A percentile compares a stretch with the other conserved stretches of the same genome.
phyloP scores from a whole-genome alignment of 108 stramenopile genomes.

The Nitzschia putrida region DNA sequence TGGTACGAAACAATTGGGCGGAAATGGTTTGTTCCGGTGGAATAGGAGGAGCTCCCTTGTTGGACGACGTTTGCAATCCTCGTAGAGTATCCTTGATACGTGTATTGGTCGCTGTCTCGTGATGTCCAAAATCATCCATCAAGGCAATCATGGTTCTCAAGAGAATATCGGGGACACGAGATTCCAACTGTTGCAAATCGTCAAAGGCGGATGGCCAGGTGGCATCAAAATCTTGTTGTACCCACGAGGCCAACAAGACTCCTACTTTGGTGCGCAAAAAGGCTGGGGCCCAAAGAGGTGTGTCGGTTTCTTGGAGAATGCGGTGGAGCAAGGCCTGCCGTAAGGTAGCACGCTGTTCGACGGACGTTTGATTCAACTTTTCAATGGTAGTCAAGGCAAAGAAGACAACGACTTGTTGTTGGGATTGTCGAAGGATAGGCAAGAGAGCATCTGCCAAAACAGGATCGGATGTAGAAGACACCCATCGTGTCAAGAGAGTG shows the following conservation, averaged over 20 bases:
- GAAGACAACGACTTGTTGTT: slow-evolving; percentile 42
- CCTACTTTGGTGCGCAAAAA: slow-evolving; percentile 60
- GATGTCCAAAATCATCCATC: slow-evolving; percentile 39
- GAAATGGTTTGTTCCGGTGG: slow-evolving; percentile 46
- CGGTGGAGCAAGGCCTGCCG: slow-evolving; percentile 22
- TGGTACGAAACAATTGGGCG: slow-evolving; percentile 41
- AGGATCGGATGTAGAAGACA: slow-evolving; percentile 13
- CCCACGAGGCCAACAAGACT: slow-evolving; percentile 53
- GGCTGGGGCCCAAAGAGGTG: slow-evolving; percentile 33
- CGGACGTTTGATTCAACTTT: slow-evolving; percentile 18
- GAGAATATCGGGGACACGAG: slow-evolving; percentile 28
- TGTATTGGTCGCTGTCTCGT: slow-evolving; percentile 31
- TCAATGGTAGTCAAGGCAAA: slow-evolving; percentile 54
- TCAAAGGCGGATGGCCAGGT: slow-evolving; percentile 51
- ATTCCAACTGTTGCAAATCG: slow-evolving; percentile 39
- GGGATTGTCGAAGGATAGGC: slow-evolving; percentile 12
- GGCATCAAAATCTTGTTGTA: slow-evolving; percentile 45
- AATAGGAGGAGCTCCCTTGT: background rate
- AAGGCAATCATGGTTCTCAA: slow-evolving; percentile 40
- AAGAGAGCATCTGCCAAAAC: slow-evolving; percentile 26
- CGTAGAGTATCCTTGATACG: slow-evolving; percentile 44
- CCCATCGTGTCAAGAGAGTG: slow-evolving; percentile 31
- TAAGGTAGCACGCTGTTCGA: slow-evolving; percentile 31
- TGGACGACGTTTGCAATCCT: slow-evolving; percentile 17
- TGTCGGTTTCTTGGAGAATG: slow-evolving; percentile 7